Evolutionary conservation across 352 stramenopile species (phyloP).

Genomic region (Globisporangium radiosum): DNA sequence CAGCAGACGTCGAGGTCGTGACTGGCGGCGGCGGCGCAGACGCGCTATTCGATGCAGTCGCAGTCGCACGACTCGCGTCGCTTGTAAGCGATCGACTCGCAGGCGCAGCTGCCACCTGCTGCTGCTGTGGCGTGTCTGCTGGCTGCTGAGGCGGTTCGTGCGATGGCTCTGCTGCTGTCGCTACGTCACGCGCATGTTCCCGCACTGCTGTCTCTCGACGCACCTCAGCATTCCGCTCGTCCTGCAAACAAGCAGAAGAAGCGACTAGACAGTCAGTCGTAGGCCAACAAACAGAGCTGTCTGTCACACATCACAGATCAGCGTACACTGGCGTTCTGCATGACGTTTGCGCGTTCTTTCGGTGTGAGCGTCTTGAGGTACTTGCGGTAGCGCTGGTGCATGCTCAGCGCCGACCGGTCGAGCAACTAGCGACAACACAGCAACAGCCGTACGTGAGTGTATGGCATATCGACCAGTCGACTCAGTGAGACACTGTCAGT

Average conservation of each 20-base stretch:
- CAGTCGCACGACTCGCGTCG: too few relatives aligned
- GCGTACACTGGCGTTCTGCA: constrained; percentile 23
- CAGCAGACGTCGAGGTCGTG: too few relatives aligned
- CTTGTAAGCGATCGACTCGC: too few relatives aligned
- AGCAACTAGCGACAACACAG: constrained; percentile 17
- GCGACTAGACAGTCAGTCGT: neutral
- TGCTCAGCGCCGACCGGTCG: constrained; percentile 28
- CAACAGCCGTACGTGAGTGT: neutral
- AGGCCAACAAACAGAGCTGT: neutral
- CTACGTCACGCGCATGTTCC: neutral
- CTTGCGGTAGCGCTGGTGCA: constrained; percentile 53
- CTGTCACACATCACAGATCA: neutral
- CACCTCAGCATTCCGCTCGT: constrained; percentile 1
- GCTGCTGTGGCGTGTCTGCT: too few relatives aligned
- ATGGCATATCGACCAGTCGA: neutral
- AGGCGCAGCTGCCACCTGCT: too few relatives aligned
- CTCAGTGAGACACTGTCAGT: neutral
- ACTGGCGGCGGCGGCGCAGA: too few relatives aligned
- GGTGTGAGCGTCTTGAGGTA: constrained; percentile 28
- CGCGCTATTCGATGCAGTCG: too few relatives aligned
- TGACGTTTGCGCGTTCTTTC: constrained; percentile 23
- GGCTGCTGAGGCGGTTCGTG: too few relatives aligned
- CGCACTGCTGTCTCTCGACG: neutral
- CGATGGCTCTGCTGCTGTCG: neutral
- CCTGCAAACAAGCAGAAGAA: constrained; percentile 5